Percentiles rank a stretch among this genome's conserved stretches.
Evolutionary conservation across 192 early-diverging fungal genomes (phyloP).

Genomic region (Phycomyces blakesleeanus): DNA sequence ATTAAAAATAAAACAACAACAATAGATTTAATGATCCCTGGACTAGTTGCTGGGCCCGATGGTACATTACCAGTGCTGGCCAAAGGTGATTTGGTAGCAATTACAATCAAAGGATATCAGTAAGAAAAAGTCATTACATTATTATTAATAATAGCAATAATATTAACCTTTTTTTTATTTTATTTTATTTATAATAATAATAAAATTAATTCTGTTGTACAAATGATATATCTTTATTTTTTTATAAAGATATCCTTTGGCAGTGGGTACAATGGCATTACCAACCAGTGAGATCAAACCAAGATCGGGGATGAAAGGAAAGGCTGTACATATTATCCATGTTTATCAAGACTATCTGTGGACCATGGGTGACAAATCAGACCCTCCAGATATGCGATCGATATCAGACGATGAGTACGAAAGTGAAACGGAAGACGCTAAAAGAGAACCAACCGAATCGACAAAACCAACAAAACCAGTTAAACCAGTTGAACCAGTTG

Average conservation of each 20-base stretch:
- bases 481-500: not conserved
- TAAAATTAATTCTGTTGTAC: too few species aligned
- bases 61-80: conserved; percentile 43
- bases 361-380: conserved; percentile 64
- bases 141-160: too few species aligned
- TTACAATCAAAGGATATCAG: conserved; percentile 50
- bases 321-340: conserved; percentile 75
- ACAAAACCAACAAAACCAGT: conserved; percentile 6
- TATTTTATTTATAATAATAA: not conserved
- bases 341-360: conserved; percentile 78
- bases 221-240: not conserved
- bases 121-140: conserved; percentile 16
- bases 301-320: conserved; percentile 64
- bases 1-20: too few species aligned
- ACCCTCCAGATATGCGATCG: conserved; percentile 47
- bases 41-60: conserved; percentile 49
- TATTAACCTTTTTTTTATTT: too few species aligned
- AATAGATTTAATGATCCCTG: conserved; percentile 79
- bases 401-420: conserved; percentile 23
- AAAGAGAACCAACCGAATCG: not conserved
- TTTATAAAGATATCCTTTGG: conserved; percentile 44
- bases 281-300: conserved; percentile 46
- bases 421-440: conserved; percentile 18
- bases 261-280: conserved; percentile 63
- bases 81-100: conserved; percentile 51